These are phyloP conservation scores for Hypoxylon perforatum DNA, from an alignment of 495 filamentous ascomycete species.

Conservation along the genomic window DNA sequence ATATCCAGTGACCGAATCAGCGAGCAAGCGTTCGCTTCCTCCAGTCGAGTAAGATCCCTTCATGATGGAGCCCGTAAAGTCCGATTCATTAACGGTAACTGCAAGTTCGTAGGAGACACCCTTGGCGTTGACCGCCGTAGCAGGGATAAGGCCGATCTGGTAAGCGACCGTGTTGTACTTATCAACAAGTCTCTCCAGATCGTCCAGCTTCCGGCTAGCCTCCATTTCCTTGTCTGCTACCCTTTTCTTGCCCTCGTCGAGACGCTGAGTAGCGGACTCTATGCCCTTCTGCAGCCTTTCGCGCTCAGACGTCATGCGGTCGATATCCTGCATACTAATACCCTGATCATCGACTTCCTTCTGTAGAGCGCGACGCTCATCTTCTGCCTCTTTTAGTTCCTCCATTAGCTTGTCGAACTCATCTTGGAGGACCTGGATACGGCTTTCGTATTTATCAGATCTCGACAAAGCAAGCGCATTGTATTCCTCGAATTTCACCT, in stretches of 20 bases:
- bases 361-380: constrained; percentile 82
- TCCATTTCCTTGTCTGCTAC: constrained; percentile 86
- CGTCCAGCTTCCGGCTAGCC: constrained; percentile 83
- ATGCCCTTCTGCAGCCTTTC: constrained; percentile 89
- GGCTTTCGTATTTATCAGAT: constrained; percentile 81
- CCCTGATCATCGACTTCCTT: constrained; percentile 88
- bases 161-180: constrained; percentile 94
- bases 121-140: constrained; percentile 84
- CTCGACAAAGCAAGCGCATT: constrained; percentile 81
- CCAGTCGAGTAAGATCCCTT: constrained; percentile 60
- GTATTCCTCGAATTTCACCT: constrained; percentile 91
- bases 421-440: constrained; percentile 79
- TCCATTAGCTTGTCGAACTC: constrained; percentile 80
- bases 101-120: constrained; percentile 84
- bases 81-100: constrained; percentile 75
- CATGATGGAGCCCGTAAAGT: constrained; percentile 77
- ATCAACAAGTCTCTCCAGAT: constrained; percentile 85
- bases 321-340: constrained; percentile 95
- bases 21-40: constrained; percentile 72
- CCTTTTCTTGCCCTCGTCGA: constrained; percentile 84
- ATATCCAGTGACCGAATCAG: constrained; percentile 85
- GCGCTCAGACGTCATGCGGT: constrained; percentile 95
- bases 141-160: constrained; percentile 88
- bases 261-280: constrained; percentile 74
- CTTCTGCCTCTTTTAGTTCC: constrained; percentile 82